Percentiles rank a stretch among this genome's conserved stretches.
Conservation (phyloP, 2,329 filamentous ascomycete species). For the Ambrosiella xylebori region DNA sequence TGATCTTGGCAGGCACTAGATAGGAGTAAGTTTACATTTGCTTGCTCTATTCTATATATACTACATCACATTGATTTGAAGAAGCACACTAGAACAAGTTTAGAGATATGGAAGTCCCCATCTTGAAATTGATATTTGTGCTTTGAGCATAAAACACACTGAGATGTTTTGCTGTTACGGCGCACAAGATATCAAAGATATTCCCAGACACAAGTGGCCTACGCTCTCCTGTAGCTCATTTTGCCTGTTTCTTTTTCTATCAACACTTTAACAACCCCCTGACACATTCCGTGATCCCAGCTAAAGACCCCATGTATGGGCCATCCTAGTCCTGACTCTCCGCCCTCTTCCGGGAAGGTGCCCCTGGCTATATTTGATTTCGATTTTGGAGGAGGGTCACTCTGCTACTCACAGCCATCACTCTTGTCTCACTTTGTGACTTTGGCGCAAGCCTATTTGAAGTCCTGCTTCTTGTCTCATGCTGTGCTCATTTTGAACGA, state of each 20-base stretch:
- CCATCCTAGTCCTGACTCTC: slow-evolving; percentile 2
- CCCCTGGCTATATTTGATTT: slow-evolving; percentile 8
- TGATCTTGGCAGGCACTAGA: no score
- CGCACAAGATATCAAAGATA: background rate
- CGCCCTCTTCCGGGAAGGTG: slow-evolving; percentile 4
- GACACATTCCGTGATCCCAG: background rate
- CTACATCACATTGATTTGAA: background rate
- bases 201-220: background rate
- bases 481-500: slow-evolving; percentile 6
- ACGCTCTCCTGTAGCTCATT: background rate
- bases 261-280: background rate
- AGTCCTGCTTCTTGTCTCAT: background rate
- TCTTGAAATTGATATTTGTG: background rate
- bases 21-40: background rate
- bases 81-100: background rate
- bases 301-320: background rate
- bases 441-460: background rate
- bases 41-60: background rate
- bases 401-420: background rate
- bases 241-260: background rate
- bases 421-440: slow-evolving; percentile 5
- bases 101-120: background rate
- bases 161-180: background rate
- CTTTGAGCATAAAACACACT: background rate
- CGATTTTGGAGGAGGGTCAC: background rate